Conservation (phyloP, 2,329 filamentous ascomycete genomes). For the Tolypocladium pustulatum region DNA sequence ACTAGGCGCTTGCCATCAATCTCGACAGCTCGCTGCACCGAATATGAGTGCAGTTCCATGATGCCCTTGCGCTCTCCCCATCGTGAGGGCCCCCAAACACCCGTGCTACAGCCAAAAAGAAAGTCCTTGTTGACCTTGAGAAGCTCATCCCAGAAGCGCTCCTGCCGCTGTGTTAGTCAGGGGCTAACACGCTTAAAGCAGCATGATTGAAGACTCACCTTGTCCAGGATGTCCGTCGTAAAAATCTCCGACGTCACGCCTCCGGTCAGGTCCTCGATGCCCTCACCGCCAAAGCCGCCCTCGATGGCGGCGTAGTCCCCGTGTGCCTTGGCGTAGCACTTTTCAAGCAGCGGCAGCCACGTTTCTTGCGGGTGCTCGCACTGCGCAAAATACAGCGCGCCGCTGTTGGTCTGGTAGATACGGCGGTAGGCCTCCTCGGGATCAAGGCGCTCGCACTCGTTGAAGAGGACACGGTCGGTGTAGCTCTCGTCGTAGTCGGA, state of each 20-base stretch:
- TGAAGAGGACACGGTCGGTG: conserved; percentile 32
- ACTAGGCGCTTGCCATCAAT: conserved; percentile 50
- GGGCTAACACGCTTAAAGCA: too few relatives aligned
- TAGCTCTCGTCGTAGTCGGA: conserved; percentile 51
- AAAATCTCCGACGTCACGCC: conserved; percentile 58
- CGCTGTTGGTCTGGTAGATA: conserved; percentile 63
- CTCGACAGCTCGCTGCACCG: conserved; percentile 48
- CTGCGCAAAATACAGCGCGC: conserved; percentile 67
- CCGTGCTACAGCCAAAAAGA: conserved; percentile 51
- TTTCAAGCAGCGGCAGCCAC: conserved; percentile 70
- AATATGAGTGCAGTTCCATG: conserved; percentile 49
- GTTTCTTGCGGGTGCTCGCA: conserved; percentile 67
- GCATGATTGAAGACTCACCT: conserved; percentile 33
- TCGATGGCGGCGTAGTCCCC: conserved; percentile 68
- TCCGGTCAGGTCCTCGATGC: conserved; percentile 50
- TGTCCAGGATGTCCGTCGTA: conserved; percentile 60
- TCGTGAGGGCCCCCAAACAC: conserved; percentile 18
- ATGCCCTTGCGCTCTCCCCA: conserved; percentile 42
- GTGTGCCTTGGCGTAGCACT: conserved; percentile 72
- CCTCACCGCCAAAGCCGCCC: conserved; percentile 56
- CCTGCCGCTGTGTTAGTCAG: conserved; percentile 8
- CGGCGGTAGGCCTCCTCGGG: conserved; percentile 53
- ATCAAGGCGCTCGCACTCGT: conserved; percentile 35
- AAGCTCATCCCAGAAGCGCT: conserved; percentile 65
- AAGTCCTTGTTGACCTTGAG: conserved; percentile 72